phyloP scores from a whole-genome alignment of 2,329 filamentous ascomycete genomes.

The Fusarium sp. region DNA sequence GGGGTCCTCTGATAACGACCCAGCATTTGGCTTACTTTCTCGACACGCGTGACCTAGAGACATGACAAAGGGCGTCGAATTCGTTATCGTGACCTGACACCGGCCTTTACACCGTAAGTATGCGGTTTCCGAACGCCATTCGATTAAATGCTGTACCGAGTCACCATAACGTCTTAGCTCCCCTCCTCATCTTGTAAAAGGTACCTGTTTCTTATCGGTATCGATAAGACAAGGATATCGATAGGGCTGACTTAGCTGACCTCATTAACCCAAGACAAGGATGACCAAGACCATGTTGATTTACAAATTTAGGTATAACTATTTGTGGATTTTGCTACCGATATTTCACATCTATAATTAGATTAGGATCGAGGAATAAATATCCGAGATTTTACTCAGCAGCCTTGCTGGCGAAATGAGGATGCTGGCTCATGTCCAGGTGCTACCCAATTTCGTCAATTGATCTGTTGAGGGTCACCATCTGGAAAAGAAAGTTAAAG shows the following conservation, averaged over 20 bases:
- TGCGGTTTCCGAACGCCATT: neutral
- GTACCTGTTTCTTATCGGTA: neutral
- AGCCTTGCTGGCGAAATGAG: neutral
- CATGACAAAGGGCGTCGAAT: neutral
- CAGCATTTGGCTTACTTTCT: neutral
- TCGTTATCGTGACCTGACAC: neutral
- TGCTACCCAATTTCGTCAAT: neutral
- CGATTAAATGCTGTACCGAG: neutral
- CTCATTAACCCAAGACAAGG: neutral
- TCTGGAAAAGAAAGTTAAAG: neutral
- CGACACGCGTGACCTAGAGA: neutral
- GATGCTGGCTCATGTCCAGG: neutral
- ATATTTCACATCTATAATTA: neutral
- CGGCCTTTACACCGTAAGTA: neutral
- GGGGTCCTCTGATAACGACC: neutral
- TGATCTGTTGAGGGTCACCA: neutral
- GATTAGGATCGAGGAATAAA: neutral
- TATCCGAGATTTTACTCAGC: neutral
- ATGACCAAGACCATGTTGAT: neutral
- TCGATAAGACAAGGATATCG: neutral
- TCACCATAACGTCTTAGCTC: fast-evolving
- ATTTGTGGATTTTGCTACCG: neutral
- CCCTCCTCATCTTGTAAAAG: neutral
- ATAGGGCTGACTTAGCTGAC: neutral
- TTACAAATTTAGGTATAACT: neutral